phyloP scores from a whole-genome alignment of 805 yeast species.

The Candida maesae region DNA sequence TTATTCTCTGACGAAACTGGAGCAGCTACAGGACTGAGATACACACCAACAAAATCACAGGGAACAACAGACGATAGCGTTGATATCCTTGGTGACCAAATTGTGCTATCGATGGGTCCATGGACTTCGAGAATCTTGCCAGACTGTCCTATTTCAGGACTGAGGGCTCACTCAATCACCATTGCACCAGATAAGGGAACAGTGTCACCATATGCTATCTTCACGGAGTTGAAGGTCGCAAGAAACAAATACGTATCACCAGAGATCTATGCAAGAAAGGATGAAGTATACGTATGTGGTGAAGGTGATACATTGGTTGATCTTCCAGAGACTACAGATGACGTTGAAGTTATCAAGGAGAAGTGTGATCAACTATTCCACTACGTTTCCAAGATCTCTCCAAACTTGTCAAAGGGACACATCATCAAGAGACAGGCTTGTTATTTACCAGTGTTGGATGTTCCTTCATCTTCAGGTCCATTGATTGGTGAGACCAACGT shows the following conservation, averaged over 20 bases:
- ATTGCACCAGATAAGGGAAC: conserved; percentile 71
- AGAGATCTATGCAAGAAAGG: conserved; percentile 90
- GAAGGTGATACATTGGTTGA: conserved; percentile 91
- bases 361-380: conserved; percentile 85
- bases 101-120: conserved; percentile 89
- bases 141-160: conserved; percentile 90
- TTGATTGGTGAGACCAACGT: conserved; percentile 92
- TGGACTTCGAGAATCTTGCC: conserved; percentile 93
- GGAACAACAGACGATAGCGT: conserved; percentile 31
- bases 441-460: conserved; percentile 90
- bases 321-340: conserved; percentile 91
- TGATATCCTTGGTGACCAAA: conserved; percentile 63
- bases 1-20: conserved; percentile 59
- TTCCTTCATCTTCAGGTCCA: conserved; percentile 91
- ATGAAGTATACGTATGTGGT: conserved; percentile 96
- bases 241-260: conserved; percentile 74
- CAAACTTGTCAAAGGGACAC: conserved; percentile 66
- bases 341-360: conserved; percentile 80
- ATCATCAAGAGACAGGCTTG: conserved; percentile 88
- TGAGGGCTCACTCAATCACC: conserved; percentile 93
- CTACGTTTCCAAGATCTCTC: conserved; percentile 73
- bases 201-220: conserved; percentile 91
- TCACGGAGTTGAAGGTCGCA: conserved; percentile 83
- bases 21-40: conserved; percentile 69
- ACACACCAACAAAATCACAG: conserved; percentile 35